phyloP scores from a whole-genome alignment of 2,329 filamentous ascomycete genomes.

The Nemania sp. region DNA sequence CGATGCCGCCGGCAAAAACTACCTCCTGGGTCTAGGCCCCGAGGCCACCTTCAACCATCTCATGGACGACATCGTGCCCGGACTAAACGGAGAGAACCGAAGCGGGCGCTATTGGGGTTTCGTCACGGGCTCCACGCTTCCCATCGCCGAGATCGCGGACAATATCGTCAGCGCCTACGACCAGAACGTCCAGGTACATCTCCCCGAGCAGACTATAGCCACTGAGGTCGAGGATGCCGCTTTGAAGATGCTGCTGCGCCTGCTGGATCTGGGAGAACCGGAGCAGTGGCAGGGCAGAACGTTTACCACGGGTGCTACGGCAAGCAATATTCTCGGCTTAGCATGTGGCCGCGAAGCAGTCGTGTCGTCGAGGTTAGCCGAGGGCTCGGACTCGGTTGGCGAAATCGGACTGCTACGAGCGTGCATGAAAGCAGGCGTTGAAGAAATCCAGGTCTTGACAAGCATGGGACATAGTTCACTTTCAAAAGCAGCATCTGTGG shows the following conservation, averaged over 20 bases:
- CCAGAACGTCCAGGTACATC: conserved; percentile 86
- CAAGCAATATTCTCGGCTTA: conserved; percentile 84
- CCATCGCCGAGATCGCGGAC: conserved; percentile 84
- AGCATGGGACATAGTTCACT: conserved; percentile 87
- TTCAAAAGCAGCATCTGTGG: conserved; percentile 82
- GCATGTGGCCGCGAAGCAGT: conserved; percentile 74
- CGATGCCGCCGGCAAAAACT: conserved; percentile 44
- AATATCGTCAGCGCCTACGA: conserved; percentile 84
- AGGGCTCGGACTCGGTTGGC: conserved; percentile 64
- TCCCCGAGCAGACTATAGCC: conserved; percentile 78
- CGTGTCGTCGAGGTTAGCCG: conserved; percentile 56
- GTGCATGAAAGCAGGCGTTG: conserved; percentile 71
- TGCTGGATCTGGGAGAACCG: conserved; percentile 72
- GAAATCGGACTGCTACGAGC: conserved; percentile 77
- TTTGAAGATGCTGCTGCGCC: conserved; percentile 73
- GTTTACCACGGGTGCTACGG: conserved; percentile 74
- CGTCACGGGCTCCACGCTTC: conserved; percentile 84
- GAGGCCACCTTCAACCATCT: conserved; percentile 58
- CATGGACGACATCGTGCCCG: conserved; percentile 62
- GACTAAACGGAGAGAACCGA: conserved; percentile 74
- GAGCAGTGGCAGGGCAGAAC: conserved; percentile 68
- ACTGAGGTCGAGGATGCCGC: conserved; percentile 82
- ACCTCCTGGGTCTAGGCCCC: conserved; percentile 51
- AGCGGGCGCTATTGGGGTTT: conserved; percentile 86
- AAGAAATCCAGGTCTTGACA: conserved; percentile 80